Conservation (phyloP, 176 grass and related monocot genomes). For the Typha latifolia region DNA sequence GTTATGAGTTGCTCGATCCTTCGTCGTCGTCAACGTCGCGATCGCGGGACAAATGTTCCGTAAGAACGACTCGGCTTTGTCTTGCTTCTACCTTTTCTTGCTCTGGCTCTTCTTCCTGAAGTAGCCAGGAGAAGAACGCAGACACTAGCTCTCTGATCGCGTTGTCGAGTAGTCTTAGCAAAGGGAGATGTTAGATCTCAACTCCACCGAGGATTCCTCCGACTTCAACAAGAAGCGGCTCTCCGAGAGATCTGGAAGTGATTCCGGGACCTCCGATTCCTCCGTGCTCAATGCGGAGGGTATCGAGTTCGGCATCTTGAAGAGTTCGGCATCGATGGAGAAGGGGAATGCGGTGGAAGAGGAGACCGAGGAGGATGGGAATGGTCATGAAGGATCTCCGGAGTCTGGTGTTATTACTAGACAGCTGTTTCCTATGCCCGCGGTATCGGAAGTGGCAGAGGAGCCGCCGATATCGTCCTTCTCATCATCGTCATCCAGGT, state of each 20-base stretch:
- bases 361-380: neutral
- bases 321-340: neutral
- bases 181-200: conserved; percentile 8
- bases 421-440: conserved; percentile 1
- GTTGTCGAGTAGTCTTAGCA: neutral
- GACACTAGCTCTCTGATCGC: no score
- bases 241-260: neutral
- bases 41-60: neutral
- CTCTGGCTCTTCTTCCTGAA: conserved; percentile 13
- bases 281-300: conserved; percentile 4
- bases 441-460: neutral
- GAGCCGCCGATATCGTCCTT: neutral
- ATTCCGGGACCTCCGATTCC: conserved; percentile 5
- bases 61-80: conserved; percentile 7
- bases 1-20: neutral
- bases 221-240: neutral
- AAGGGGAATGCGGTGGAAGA: neutral
- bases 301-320: neutral
- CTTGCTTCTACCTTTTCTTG: conserved; percentile 13
- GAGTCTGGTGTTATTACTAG: conserved; percentile 1
- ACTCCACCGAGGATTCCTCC: conserved; percentile 7
- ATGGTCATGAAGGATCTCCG: no score
- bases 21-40: neutral
- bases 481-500: conserved; percentile 2
- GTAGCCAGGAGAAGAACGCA: neutral